Percentiles rank a stretch among this genome's conserved stretches.
These are phyloP conservation scores for Tulasnella sp. DNA, from an alignment of 768 basidiomycete species.

Conservation along the genomic window DNA sequence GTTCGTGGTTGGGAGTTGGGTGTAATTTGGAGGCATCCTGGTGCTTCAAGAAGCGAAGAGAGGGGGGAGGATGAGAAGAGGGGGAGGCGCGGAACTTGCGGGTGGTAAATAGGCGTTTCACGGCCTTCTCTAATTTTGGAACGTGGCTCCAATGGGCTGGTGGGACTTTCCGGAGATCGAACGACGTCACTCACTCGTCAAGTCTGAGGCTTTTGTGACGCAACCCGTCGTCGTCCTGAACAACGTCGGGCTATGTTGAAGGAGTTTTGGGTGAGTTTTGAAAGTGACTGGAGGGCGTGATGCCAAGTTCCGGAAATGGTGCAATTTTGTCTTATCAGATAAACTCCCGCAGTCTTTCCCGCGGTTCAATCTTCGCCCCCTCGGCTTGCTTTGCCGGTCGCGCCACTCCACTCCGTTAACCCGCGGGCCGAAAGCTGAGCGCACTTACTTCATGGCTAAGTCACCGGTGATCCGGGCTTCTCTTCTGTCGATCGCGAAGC, in stretches of 20 bases:
- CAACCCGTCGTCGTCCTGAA: neutral
- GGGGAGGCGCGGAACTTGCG: too few species aligned
- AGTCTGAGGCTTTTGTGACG: neutral
- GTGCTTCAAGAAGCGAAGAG: too few species aligned
- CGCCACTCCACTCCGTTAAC: too few species aligned
- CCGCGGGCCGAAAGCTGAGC: too few species aligned
- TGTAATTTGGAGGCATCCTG: neutral
- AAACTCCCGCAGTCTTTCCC: neutral
- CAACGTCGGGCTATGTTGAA: too few species aligned
- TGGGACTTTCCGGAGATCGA: neutral
- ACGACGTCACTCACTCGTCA: neutral
- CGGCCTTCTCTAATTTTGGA: neutral
- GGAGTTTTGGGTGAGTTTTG: neutral
- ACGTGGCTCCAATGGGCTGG: neutral
- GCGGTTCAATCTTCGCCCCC: neutral
- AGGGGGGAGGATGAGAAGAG: too few species aligned
- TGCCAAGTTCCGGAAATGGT: neutral
- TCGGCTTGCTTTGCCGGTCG: too few species aligned
- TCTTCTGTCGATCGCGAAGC: too few species aligned
- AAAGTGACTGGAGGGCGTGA: neutral
- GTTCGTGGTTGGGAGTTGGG: neutral
- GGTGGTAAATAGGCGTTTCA: neutral
- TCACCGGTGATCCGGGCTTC: too few species aligned
- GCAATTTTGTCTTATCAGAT: neutral
- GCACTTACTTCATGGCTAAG: too few species aligned